Evolutionary conservation across 2,329 filamentous ascomycete species (phyloP).

Genomic region (Calonectria pteridis): DNA sequence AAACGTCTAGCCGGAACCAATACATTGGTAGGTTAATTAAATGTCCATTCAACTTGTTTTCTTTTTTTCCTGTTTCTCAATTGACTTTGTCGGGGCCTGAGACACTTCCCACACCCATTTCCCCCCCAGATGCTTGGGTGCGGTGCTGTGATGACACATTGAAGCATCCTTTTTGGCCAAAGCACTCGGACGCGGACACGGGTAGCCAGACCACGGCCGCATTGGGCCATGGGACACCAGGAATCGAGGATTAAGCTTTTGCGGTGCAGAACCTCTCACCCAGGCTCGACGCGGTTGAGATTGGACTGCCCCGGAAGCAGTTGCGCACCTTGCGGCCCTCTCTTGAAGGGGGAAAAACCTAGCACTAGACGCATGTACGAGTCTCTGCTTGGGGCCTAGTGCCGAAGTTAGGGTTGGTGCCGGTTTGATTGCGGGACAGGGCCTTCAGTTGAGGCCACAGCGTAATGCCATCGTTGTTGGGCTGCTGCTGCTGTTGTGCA

Average conservation of each 20-base stretch:
- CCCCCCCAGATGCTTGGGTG: neutral
- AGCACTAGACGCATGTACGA: neutral
- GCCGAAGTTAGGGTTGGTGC: neutral
- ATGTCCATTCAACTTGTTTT: neutral
- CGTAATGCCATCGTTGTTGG: neutral
- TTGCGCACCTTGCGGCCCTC: neutral
- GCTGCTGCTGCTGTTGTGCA: neutral
- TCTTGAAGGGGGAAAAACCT: neutral
- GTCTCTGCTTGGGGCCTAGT: conserved; percentile 8
- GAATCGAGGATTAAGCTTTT: neutral
- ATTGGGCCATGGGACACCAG: neutral
- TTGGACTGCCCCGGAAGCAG: neutral
- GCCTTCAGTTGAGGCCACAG: conserved; percentile 9
- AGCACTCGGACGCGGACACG: neutral
- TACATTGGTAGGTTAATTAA: conserved; percentile 1
- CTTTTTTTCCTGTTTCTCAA: neutral
- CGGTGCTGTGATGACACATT: neutral
- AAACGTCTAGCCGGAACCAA: conserved; percentile 1
- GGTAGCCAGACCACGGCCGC: neutral
- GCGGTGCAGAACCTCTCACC: neutral
- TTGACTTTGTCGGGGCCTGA: conserved; percentile 1
- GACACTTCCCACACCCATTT: neutral
- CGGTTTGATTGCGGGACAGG: conserved; percentile 15
- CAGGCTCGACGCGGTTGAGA: neutral
- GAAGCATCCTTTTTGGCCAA: neutral